Evolutionary conservation across 2,329 filamentous ascomycete species (phyloP).

Genomic region (Fusarium fracticaudum): DNA sequence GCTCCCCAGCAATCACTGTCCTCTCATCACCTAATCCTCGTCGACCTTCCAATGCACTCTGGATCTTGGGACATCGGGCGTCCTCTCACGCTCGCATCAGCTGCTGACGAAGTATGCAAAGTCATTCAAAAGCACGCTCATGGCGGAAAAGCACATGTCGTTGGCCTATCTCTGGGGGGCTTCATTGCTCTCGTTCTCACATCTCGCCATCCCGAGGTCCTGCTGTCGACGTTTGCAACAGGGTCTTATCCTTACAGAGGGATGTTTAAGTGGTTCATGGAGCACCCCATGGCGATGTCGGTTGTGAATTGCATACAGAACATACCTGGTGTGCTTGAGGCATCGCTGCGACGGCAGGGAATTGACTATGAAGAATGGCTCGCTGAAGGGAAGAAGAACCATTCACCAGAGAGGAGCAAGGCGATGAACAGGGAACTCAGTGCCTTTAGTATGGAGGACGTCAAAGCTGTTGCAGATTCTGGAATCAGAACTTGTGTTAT

Average conservation of each 20-base stretch:
- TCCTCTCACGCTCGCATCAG: not conserved
- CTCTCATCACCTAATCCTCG: slow-evolving; percentile 12
- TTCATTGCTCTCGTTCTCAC: slow-evolving; percentile 14
- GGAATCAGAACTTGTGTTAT: slow-evolving; percentile 21
- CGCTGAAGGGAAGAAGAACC: slow-evolving; percentile 2
- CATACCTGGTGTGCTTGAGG: slow-evolving; percentile 1
- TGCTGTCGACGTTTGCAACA: slow-evolving; percentile 10
- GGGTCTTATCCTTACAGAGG: slow-evolving; percentile 16
- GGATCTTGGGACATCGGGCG: not conserved
- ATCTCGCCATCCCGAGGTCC: not conserved
- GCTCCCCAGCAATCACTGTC: not conserved
- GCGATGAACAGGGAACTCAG: not conserved
- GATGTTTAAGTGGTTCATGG: slow-evolving; percentile 18
- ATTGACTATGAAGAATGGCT: slow-evolving; percentile 25
- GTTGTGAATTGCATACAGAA: not conserved
- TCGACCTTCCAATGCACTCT: slow-evolving; percentile 24
- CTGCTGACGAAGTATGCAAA: slow-evolving; percentile 37
- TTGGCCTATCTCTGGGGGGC: slow-evolving; percentile 49
- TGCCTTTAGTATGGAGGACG: not conserved
- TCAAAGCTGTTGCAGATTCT: slow-evolving; percentile 3
- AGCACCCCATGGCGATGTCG: slow-evolving; percentile 1
- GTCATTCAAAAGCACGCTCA: slow-evolving; percentile 49
- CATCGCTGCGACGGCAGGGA: slow-evolving; percentile 1
- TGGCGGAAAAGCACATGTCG: slow-evolving; percentile 50
- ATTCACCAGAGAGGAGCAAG: slow-evolving; percentile 1